Conservation (phyloP, 2,329 filamentous ascomycete genomes). For the Fusarium sp. region DNA sequence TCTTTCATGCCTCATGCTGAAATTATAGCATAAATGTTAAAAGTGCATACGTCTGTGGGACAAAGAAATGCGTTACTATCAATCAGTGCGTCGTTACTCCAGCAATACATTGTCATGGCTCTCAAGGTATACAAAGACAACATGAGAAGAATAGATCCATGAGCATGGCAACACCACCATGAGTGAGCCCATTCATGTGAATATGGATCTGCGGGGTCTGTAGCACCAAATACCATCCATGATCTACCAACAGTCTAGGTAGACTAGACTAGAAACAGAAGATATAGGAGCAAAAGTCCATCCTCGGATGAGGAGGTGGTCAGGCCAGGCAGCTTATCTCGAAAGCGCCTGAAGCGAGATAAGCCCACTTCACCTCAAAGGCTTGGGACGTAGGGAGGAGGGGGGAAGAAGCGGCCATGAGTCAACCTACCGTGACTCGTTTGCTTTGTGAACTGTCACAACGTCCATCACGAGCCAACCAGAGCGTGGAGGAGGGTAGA, state of each 20-base stretch:
- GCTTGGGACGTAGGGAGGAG: not conserved
- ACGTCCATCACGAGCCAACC: constrained; percentile 23
- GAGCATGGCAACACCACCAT: not conserved
- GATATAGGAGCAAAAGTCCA: constrained; percentile 12
- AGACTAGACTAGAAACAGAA: constrained; percentile 28
- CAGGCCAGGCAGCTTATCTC: constrained; percentile 29
- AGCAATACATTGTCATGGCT: not conserved
- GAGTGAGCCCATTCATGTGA: not conserved
- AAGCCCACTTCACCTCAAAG: constrained; percentile 9
- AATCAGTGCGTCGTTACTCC: constrained; percentile 4
- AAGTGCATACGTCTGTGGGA: not conserved
- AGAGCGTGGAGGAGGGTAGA: not conserved
- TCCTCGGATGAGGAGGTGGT: constrained; percentile 6
- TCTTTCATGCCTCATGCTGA: not conserved
- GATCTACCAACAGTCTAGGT: constrained; percentile 19
- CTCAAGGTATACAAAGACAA: constrained; percentile 16
- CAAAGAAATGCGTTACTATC: not conserved
- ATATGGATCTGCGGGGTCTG: constrained; percentile 21
- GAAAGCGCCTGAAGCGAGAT: constrained; percentile 24
- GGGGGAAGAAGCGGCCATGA: constrained; percentile 18
- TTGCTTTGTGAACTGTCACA: constrained; percentile 13
- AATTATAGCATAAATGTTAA: not conserved
- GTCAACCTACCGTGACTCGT: constrained; percentile 33
- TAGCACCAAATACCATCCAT: constrained; percentile 22
- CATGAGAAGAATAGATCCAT: not conserved